Conservation (phyloP, 768 basidiomycete species). For the Trametes coccinea region DNA sequence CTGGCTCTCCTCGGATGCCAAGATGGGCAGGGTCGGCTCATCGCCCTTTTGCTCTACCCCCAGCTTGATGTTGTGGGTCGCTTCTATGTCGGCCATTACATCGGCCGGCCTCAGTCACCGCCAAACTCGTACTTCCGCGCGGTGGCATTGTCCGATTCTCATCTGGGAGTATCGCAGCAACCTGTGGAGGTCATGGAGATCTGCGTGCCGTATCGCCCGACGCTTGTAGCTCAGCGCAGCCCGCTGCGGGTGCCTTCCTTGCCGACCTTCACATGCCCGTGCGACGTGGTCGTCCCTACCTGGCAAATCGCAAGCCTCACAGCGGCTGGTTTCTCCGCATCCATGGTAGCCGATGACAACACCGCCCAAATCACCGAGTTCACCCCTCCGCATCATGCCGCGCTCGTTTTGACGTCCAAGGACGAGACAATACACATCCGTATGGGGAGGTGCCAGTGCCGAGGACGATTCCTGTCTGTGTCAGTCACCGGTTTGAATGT, state of each 20-base stretch:
- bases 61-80: not conserved
- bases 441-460: slow-evolving; percentile 12
- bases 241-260: not conserved
- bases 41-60: slow-evolving; percentile 14
- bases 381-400: not conserved
- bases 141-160: not conserved
- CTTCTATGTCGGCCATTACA: slow-evolving; percentile 18
- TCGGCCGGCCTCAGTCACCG: slow-evolving; percentile 6
- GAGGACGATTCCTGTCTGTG: slow-evolving; percentile 7
- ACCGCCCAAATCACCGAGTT: not conserved
- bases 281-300: slow-evolving; percentile 9
- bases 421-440: slow-evolving; percentile 6
- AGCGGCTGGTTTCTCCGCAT: not conserved
- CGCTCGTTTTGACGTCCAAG: not conserved
- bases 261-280: slow-evolving; percentile 8
- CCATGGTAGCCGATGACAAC: not conserved
- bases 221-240: not conserved
- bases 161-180: not conserved
- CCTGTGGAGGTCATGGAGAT: slow-evolving; percentile 1
- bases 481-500: slow-evolving; percentile 1
- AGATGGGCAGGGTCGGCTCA: slow-evolving; percentile 2
- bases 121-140: slow-evolving; percentile 16
- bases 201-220: slow-evolving; percentile 8
- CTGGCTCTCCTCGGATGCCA: slow-evolving; percentile 13
- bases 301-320: not conserved